phyloP scores from a whole-genome alignment of 148 eudicot species.

The Vaccinium myrtillus region DNA sequence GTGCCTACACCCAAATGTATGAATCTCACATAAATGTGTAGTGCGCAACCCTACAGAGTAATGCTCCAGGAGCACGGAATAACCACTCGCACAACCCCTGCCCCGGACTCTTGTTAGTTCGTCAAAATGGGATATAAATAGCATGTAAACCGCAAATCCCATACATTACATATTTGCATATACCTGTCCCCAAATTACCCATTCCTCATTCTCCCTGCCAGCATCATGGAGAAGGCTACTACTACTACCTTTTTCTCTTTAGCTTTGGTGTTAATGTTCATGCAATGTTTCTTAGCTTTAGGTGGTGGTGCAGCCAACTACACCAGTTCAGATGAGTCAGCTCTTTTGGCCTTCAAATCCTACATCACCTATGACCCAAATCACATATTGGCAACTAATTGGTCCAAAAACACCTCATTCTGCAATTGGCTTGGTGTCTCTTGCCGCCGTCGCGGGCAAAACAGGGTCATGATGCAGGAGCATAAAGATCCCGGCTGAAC shows the following conservation, averaged over 20 bases:
- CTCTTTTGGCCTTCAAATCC: not conserved
- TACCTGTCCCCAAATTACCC: too few relatives aligned
- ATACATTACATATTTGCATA: too few relatives aligned
- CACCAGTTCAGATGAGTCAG: not conserved
- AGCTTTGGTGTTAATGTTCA: not conserved
- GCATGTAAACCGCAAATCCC: not conserved
- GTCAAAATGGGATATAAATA: too few relatives aligned
- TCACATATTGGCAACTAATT: not conserved
- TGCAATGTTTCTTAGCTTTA: not conserved
- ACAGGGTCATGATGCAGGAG: too few relatives aligned
- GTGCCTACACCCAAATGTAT: too few relatives aligned
- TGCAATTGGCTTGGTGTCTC: constrained; percentile 8
- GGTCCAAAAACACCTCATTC: not conserved
- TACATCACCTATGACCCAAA: not conserved
- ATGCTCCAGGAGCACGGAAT: too few relatives aligned
- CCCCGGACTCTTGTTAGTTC: too few relatives aligned
- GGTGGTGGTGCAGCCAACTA: not conserved
- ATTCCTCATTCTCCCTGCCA: not conserved
- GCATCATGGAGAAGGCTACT: not conserved
- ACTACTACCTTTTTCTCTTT: not conserved
- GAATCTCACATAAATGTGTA: too few relatives aligned
- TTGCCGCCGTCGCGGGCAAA: not conserved
- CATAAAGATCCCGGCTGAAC: too few relatives aligned
- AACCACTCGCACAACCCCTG: too few relatives aligned
- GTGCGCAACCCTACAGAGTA: too few relatives aligned